Conservation (phyloP, 352 stramenopile species). For the Phytophthora pinifolia region DNA sequence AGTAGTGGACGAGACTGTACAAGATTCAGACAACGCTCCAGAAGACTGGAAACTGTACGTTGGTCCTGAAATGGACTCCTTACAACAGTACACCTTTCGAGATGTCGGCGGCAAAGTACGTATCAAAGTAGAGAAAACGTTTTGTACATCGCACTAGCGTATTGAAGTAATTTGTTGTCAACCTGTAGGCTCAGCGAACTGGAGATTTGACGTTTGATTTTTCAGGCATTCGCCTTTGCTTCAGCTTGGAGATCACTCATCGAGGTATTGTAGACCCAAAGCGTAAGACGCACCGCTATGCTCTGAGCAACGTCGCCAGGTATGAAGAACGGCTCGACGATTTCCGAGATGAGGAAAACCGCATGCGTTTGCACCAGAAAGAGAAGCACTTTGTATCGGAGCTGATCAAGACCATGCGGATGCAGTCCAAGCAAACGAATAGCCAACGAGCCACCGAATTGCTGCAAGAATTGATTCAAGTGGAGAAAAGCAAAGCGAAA, state of each 20-base stretch:
- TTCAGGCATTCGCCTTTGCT: slow-evolving; percentile 55
- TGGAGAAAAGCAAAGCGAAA: slow-evolving; percentile 56
- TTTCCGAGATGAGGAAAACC: slow-evolving; percentile 67
- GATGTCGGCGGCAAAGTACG: slow-evolving; percentile 46
- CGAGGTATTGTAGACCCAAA: slow-evolving; percentile 6
- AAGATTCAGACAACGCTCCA: slow-evolving; percentile 4
- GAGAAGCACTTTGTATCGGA: slow-evolving; percentile 74
- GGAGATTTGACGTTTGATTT: slow-evolving; percentile 55
- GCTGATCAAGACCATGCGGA: slow-evolving; percentile 66
- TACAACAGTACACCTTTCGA: slow-evolving; percentile 46
- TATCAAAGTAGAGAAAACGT: no score
- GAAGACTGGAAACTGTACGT: slow-evolving; percentile 47
- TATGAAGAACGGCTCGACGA: slow-evolving; percentile 60
- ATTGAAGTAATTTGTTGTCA: neutral
- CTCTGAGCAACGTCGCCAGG: slow-evolving; percentile 9
- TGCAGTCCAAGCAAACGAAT: slow-evolving; percentile 63
- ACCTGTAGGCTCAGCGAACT: slow-evolving; percentile 26
- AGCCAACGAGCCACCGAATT: slow-evolving; percentile 56
- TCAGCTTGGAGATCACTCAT: slow-evolving; percentile 52
- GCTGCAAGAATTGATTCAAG: slow-evolving; percentile 60
- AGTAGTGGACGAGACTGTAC: neutral
- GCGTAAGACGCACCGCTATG: slow-evolving; percentile 18
- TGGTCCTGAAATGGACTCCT: slow-evolving; percentile 56
- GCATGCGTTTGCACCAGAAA: slow-evolving; percentile 43
- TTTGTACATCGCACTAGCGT: no score